phyloP scores from a whole-genome alignment of 441 rosid species.

The Populus hybrid region DNA sequence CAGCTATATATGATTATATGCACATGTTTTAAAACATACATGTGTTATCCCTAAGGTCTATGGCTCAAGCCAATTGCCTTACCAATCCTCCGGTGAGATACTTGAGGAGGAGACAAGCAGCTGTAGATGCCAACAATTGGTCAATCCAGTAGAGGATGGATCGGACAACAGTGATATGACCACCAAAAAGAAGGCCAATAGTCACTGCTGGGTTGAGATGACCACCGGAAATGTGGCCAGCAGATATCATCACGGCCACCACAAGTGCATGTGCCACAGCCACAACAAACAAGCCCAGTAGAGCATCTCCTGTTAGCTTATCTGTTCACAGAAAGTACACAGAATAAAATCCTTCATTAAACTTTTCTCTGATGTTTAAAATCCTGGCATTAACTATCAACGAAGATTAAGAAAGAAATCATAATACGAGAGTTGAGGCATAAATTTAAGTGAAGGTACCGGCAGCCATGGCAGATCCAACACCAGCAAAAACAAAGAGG shows the following conservation, averaged over 20 bases:
- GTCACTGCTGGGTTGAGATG: constrained; percentile 93
- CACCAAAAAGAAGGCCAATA: constrained; percentile 68
- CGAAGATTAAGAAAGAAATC: background rate
- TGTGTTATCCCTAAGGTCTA: background rate
- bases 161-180: constrained; percentile 76
- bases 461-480: constrained; percentile 72
- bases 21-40: too few relatives aligned
- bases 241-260: constrained; percentile 76
- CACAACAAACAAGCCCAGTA: constrained; percentile 60
- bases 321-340: constrained; percentile 29
- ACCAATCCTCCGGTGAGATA: constrained; percentile 87
- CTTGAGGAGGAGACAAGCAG: constrained; percentile 70
- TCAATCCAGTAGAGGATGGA: constrained; percentile 66
- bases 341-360: too few relatives aligned
- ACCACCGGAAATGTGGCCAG: constrained; percentile 90
- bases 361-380: too few relatives aligned
- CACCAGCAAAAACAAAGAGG: constrained; percentile 76
- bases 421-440: background rate
- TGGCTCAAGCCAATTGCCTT: background rate
- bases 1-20: too few relatives aligned
- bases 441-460: constrained; percentile 28
- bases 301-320: constrained; percentile 36
- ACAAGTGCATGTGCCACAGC: constrained; percentile 82
- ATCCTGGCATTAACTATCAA: background rate
- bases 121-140: constrained; percentile 68